These are phyloP conservation scores for Penicillium psychrofluorescens DNA, from an alignment of 495 filamentous ascomycete species.

Conservation along the genomic window DNA sequence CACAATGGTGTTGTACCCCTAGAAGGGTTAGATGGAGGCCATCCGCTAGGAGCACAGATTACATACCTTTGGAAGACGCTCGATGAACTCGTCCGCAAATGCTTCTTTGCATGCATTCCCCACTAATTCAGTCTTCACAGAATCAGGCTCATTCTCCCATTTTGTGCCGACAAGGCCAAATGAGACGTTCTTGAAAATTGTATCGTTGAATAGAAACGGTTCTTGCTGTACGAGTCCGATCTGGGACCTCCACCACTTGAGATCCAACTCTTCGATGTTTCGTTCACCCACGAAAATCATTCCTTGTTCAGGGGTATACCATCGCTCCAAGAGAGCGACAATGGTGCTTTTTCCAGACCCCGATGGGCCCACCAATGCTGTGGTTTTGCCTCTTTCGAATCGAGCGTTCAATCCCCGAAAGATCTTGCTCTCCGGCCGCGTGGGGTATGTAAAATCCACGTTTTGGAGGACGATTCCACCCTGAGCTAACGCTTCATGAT, in stretches of 20 bases:
- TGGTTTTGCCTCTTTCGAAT: conserved; percentile 39
- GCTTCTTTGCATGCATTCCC: conserved; percentile 59
- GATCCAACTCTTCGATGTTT: conserved; percentile 55
- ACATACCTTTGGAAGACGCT: too few relatives aligned
- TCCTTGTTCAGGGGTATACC: conserved; percentile 49
- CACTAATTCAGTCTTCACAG: conserved; percentile 36
- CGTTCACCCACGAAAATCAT: conserved; percentile 34
- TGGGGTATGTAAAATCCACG: conserved; percentile 55
- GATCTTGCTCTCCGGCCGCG: conserved; percentile 32
- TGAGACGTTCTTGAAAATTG: conserved; percentile 71
- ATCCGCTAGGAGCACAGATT: too few relatives aligned
- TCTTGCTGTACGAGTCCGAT: conserved; percentile 61
- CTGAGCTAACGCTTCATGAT: conserved; percentile 8
- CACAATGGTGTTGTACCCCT: conserved; percentile 53
- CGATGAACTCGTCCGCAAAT: conserved; percentile 39
- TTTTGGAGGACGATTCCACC: conserved; percentile 52
- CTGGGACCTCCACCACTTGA: conserved; percentile 75
- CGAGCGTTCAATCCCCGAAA: conserved; percentile 32
- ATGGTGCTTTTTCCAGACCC: conserved; percentile 63
- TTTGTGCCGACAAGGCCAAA: conserved; percentile 66
- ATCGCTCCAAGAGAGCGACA: conserved; percentile 55
- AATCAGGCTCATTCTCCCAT: conserved; percentile 44
- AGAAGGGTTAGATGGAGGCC: too few relatives aligned
- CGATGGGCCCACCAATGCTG: conserved; percentile 52
- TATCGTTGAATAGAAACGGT: conserved; percentile 55